Evolutionary conservation across 2,329 filamentous ascomycete species (phyloP), one percentile per base, ranked within the genome.

Genomic region (Stemphylium lycopersici): DNA sequence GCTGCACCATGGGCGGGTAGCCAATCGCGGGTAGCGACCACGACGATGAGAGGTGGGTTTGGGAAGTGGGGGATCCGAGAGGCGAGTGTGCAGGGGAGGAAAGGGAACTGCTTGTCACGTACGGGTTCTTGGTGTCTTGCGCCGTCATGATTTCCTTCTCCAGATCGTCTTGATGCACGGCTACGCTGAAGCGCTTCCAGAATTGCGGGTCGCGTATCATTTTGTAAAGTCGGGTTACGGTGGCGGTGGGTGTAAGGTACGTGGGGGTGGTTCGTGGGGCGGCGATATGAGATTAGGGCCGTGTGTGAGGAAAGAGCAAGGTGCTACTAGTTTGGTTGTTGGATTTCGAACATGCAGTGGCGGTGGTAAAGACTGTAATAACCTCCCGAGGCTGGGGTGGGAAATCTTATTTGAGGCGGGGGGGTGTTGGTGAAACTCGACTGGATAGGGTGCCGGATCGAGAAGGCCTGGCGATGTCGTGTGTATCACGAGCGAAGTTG

Each of bases 151-250:
- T 54, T 29, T 58, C 52, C 37, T 68, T 66, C 3, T 69, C 68
- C 59, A 81, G 78, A 63, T 85, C 83, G 59, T 85, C 82, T 46
- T 78, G 71, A 66, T 85, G 84, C 1, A 85, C 81, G 33, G 84
- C 84, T 45, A 77, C 71, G 55, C 81, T 84, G 76, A 86, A 86
- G 63, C 84, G 81, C 51, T 80, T 79, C 84, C 84, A 87, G 74
- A 86, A 87, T 43, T 77, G 78, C 20, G 83, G 83, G 65, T 87
- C 84, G 58, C 79, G 80, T 53, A 82, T 77, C 81, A 83, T 83
- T 45, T 41, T 68, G 43, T 31, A 33, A 31, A 11, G 34, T 24
- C 22, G 22, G 22, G 4, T 24, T 24, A 6, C 22, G 6, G n/a
- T 20, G 22, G n/a, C 22, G 20, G 24, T 49, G 37, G 31, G 22